These are phyloP conservation scores for Cryptosporidium andersoni DNA, from an alignment of 169 alveolate genomes.

Conservation along the genomic window DNA sequence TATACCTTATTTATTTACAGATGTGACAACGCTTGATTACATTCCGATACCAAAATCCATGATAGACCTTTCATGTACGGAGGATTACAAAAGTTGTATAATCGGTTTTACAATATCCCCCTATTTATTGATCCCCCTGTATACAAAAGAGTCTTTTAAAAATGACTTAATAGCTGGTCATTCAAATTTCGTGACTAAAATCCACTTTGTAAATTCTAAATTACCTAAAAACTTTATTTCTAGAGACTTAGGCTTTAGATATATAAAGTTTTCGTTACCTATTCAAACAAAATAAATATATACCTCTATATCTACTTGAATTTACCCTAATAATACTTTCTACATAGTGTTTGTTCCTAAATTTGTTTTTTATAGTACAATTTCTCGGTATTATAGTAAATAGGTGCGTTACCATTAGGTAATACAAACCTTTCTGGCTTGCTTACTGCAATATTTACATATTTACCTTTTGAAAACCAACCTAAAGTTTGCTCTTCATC, in stretches of 20 bases:
- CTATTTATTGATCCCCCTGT: constrained; percentile 2
- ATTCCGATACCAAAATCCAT: constrained; percentile 20
- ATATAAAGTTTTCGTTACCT: constrained; percentile 51
- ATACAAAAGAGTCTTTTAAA: constrained; percentile 22
- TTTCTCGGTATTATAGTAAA: constrained; percentile 38
- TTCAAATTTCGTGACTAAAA: constrained; percentile 53
- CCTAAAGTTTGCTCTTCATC: constrained; percentile 64
- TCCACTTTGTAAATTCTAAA: constrained; percentile 31
- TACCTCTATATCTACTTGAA: neutral
- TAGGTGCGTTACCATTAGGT: constrained; percentile 35
- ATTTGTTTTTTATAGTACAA: constrained; percentile 18
- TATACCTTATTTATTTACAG: constrained; percentile 33
- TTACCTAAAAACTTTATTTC: constrained; percentile 25
- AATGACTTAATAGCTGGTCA: constrained; percentile 43
- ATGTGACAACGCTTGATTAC: constrained; percentile 13
- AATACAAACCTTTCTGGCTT: constrained; percentile 66
- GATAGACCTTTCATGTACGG: constrained; percentile 35
- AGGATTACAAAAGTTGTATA: constrained; percentile 31
- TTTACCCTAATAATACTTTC: neutral
- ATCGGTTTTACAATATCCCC: constrained; percentile 12
- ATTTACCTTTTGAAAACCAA: constrained; percentile 35
- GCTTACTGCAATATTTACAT: constrained; percentile 55
- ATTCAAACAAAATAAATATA: neutral
- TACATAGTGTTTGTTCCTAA: neutral
- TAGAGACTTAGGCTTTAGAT: constrained; percentile 48